Base-by-base conservation (phyloP, 2,329 filamentous ascomycete genomes). In the Fusarium sulawesiense region DNA sequence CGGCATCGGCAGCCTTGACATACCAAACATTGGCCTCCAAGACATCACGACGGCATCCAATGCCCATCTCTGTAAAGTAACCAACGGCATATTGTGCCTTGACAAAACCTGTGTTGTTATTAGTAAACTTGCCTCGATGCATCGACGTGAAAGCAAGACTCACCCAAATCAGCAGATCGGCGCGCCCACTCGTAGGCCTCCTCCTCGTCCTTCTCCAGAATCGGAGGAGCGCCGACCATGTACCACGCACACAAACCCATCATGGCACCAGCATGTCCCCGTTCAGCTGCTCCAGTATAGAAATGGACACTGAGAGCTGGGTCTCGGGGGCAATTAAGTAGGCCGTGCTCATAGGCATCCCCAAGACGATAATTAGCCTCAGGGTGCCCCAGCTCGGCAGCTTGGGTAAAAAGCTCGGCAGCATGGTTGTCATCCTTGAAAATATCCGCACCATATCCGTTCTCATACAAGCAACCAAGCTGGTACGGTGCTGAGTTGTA, bases 181-280 rank as follows among this genome's bases (percentile, higher is more conserved):
- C 89, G 90, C 18, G 96, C 94, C 96, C 96, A 99, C 79, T 97
- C 94, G 76, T 97, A 98, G 12, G 96, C 96, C 80, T 99, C 96
- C 73, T 92, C 91, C 79, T 98, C 95, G 75, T 99, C 95, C 81
- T 96, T 97, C 65, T 97, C 94, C 23, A 99, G 83, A 16, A 98
- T 89, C 0, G 94, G 94, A 72, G 94, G 92, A 3, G 96, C 96
- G 13, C 96, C 96, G 42, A 98, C 92, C 86, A 98, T 92, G 80
- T 98, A 99, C 96, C 96, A 99, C 13, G 96, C 96, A 80, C 96
- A 99, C 11, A 99, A 85, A 7, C 95, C 95, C 94, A 99, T 97
- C 94, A 98, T 98, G 49, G 94, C 95, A 49, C 90, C 87, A 0
- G 94, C 86, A 76, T 98, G 92, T 2, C 93, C 93, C 47, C 87